Evolutionary conservation across 2,329 filamentous ascomycete species (phyloP).

Genomic region (Moelleriella libera): DNA sequence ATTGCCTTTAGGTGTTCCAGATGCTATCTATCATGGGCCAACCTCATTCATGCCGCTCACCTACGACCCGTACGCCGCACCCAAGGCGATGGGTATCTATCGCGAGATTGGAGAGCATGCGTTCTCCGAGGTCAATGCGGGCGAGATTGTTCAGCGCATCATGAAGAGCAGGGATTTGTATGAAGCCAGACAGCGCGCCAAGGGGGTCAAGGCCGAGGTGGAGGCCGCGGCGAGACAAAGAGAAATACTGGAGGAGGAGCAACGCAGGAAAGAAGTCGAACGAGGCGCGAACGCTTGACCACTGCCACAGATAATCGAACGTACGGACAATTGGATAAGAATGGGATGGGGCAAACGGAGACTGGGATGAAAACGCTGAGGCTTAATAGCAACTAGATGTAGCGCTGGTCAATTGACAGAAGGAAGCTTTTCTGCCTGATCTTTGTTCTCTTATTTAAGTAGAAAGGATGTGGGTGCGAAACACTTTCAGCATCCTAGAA

Average conservation of each 20-base stretch:
- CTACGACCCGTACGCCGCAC: slow-evolving; percentile 67
- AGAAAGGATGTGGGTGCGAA: no score
- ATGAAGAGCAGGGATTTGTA: slow-evolving; percentile 76
- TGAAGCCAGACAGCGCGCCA: slow-evolving; percentile 80
- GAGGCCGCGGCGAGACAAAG: slow-evolving; percentile 53
- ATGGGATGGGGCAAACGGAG: no score
- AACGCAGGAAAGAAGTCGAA: slow-evolving; percentile 31
- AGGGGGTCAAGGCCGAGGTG: slow-evolving; percentile 70
- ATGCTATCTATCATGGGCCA: slow-evolving; percentile 88
- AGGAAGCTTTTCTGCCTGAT: no score
- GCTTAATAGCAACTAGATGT: no score
- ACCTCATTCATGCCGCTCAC: slow-evolving; percentile 77
- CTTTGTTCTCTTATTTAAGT: no score
- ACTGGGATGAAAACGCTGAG: no score
- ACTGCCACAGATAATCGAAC: not conserved
- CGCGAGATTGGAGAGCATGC: slow-evolving; percentile 61
- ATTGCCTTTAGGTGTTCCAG: slow-evolving; percentile 60
- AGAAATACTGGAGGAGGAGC: slow-evolving; percentile 48
- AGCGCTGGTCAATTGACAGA: no score
- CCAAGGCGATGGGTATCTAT: slow-evolving; percentile 77
- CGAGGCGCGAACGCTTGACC: slow-evolving; percentile 5
- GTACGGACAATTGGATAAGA: no score
- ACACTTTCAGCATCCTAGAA: no score
- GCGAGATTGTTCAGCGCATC: slow-evolving; percentile 82
- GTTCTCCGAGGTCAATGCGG: slow-evolving; percentile 81